Conservation (phyloP, 176 grass and related monocot genomes). For the Tillandsia fasciculata region DNA sequence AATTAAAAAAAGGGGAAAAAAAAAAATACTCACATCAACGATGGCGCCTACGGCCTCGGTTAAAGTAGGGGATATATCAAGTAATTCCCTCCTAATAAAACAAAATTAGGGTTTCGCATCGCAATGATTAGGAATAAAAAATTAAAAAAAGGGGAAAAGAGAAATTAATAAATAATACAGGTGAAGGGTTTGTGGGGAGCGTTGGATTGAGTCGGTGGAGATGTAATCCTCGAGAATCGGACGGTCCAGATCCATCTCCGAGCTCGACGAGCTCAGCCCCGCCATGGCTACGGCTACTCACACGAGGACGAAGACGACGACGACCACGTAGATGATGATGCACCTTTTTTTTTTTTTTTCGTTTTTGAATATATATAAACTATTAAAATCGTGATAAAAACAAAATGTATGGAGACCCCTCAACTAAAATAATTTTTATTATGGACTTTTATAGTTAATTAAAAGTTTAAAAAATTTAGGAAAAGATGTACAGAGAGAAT, state of each 20-base stretch:
- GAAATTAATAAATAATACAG: slow-evolving; percentile 22
- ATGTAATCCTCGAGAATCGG: slow-evolving; percentile 81
- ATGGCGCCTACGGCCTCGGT: slow-evolving; percentile 89
- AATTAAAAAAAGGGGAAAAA: background rate
- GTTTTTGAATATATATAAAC: too few relatives aligned
- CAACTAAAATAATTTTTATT: too few relatives aligned
- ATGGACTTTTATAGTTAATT: too few relatives aligned
- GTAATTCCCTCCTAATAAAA: slow-evolving; percentile 65
- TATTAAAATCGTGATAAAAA: too few relatives aligned
- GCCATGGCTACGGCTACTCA: background rate
- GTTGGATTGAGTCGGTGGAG: slow-evolving; percentile 42
- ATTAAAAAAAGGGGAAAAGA: background rate
- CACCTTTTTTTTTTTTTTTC: too few relatives aligned
- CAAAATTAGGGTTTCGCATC: background rate
- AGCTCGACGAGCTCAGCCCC: slow-evolving; percentile 26
- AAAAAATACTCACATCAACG: slow-evolving; percentile 61
- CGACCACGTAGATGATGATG: too few relatives aligned
- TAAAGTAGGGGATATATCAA: slow-evolving; percentile 90
- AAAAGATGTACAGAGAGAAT: too few relatives aligned
- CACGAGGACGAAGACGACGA: too few relatives aligned
- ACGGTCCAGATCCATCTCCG: slow-evolving; percentile 67
- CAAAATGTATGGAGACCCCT: too few relatives aligned
- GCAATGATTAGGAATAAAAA: background rate
- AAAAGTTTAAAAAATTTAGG: too few relatives aligned
- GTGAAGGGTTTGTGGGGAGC: slow-evolving; percentile 46